Conservation (phyloP, 352 stramenopile species). For the Phytopythium ostracodes region DNA sequence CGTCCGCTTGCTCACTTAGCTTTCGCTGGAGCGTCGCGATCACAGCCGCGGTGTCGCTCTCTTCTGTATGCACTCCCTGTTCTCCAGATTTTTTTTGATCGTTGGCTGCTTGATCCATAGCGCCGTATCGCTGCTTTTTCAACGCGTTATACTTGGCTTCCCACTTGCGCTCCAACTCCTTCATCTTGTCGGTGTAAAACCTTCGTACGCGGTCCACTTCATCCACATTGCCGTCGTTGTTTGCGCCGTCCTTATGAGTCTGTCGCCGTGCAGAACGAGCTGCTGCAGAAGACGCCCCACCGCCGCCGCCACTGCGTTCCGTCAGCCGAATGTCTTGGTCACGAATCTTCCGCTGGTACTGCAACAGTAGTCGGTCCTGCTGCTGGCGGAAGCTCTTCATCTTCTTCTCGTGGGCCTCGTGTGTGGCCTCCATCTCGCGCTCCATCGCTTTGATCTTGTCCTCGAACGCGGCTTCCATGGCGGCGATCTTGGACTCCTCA, state of each 20-base stretch:
- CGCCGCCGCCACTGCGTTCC: conserved; percentile 10
- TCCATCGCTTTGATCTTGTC: conserved; percentile 36
- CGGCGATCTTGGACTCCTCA: conserved; percentile 48
- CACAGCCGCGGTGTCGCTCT: background rate
- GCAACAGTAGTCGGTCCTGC: conserved; percentile 68
- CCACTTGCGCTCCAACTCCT: conserved; percentile 74
- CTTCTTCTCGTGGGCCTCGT: conserved; percentile 51
- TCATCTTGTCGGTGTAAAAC: conserved; percentile 78
- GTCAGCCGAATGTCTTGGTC: conserved; percentile 41
- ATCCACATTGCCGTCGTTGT: conserved; percentile 27
- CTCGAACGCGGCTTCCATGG: conserved; percentile 32
- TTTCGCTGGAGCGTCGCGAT: background rate
- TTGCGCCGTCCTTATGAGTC: conserved; percentile 7
- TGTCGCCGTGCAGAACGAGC: conserved; percentile 2
- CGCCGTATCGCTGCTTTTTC: conserved; percentile 40
- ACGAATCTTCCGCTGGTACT: conserved; percentile 61
- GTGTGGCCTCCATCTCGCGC: conserved; percentile 41
- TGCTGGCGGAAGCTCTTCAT: conserved; percentile 72
- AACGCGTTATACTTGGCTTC: conserved; percentile 56
- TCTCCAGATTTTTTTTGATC: background rate
- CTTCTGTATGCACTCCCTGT: too few species aligned
- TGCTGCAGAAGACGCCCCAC: conserved; percentile 10
- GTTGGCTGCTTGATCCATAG: too few species aligned
- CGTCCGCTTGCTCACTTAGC: background rate
- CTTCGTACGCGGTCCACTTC: conserved; percentile 34